Evolutionary conservation across 192 early-diverging fungal genomes (phyloP), one percentile per base, ranked within the genome.

Genomic region (Mortierella hygrophila): DNA sequence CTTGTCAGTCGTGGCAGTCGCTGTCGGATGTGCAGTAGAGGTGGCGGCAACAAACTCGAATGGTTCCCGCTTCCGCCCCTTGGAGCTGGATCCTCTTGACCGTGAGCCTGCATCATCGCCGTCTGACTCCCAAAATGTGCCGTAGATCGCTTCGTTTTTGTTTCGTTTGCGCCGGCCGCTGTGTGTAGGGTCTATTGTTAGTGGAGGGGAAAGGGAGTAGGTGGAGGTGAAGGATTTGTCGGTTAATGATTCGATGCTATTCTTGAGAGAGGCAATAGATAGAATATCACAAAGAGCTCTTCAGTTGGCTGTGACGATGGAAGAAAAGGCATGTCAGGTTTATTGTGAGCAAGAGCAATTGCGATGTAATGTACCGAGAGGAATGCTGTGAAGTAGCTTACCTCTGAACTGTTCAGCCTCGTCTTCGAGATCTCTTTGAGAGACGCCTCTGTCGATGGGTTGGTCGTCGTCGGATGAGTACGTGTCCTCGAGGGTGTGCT

Each of bases 111-210:
- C 41, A 16, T 86, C 84, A 18, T 86, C 83, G 15, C 81, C 84
- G 7, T 55, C 81, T 63, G 72, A 85, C 37, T 90, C 92, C 18
- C 70, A 81, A 71, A 89, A 94, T 37, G 93, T 83, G 11, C 93
- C 93, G 78, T 92, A 92, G 26, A 92, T 91, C 10, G 84, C 89
- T 23, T 93, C 90, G 42, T 94, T 93, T 78, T 94, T 94, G 4
- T 90, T 90, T 26, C 92, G 90, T 49, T 91, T 88, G 57, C 89
- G 88, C 23, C 88, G 72, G 32, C 78, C 78, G 29, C 90, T 76
- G 47, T 80, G 74, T 57, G 71, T 85, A 0, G 78, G 78, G 72
- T 85, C 83, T 85, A 79, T 32, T 71, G 35, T 55, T 23, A 52
- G 38, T 46, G 5, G 65, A n/a, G 42, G n/a, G 41, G 69, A 7